Evolutionary conservation across 2,329 filamentous ascomycete species (phyloP).

Genomic region (Nemania abortiva): DNA sequence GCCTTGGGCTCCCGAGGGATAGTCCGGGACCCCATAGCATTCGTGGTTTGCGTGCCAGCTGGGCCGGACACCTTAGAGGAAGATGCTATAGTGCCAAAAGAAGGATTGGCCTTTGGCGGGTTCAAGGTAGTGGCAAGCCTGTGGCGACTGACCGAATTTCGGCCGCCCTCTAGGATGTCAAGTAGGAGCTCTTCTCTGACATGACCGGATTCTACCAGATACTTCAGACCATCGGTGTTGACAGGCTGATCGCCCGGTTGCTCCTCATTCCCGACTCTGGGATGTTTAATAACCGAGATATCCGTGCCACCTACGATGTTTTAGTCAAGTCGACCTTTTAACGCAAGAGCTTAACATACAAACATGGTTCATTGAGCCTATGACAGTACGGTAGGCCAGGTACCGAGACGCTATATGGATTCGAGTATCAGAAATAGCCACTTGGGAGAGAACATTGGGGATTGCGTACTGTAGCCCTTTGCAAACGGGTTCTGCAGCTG

Average conservation of each 20-base stretch:
- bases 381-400: neutral
- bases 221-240: neutral
- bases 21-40: neutral
- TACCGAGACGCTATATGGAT: neutral
- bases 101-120: neutral
- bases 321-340: neutral
- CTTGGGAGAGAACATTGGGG: neutral
- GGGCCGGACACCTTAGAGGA: no score
- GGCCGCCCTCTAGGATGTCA: neutral
- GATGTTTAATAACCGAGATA: neutral
- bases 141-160: neutral
- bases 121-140: neutral
- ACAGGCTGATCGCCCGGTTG: neutral
- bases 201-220: neutral
- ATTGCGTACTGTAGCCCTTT: neutral
- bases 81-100: neutral
- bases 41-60: neutral
- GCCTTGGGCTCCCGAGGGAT: neutral
- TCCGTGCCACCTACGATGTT: neutral
- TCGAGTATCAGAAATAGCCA: neutral
- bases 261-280: neutral
- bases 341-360: neutral
- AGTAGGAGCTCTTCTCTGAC: neutral
- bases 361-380: neutral
- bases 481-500: neutral